Base-by-base conservation (phyloP, 805 yeast species). In the Monosporozyma unispora region DNA sequence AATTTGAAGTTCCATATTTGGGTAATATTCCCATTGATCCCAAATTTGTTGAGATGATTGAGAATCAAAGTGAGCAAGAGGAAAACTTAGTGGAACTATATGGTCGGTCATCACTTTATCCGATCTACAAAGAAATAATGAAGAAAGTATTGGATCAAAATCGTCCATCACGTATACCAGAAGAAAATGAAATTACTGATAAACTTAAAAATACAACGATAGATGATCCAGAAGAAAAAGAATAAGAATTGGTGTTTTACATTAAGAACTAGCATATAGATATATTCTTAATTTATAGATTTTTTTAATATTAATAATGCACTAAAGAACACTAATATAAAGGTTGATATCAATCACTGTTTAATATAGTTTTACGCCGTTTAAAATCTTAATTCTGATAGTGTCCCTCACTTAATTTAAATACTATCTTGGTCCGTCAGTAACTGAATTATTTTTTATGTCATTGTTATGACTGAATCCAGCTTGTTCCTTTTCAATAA, bases 21-120 rank as follows among this genome's bases (percentile, higher is more conserved):
- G 99, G 98, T 0, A 80, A 81, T 48, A 81, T 93, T 4, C 99
- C 99, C 0, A 87, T 93, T 25, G 98, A 93, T 62, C 98, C 99
- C 2, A 75, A 74, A 46, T 93, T 95, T 70, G 91, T 87, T 35
- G 88, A 87, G 57, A 66, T 88, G 73, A 79, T 93, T n/a, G 99
- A 93, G 64, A 72, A 72, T 46, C 72, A 72, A 49, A 57, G 64
- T 27, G 54, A 58, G 3, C 57, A 61, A 18, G 60, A 59, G 9
- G 53, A 55, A 18, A 52, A 59, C 3, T 55, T 77, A 40, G 57
- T 70, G 2, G 68, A 70, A 12, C 56, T 67, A 40, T 78, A 77
- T 53, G 50, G 59, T 37, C 53, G 54, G 7, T 58, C 68, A 4
- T 50, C 66, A 10, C 52, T 70, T 25, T 60, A 55, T 23, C 70